Base-by-base conservation (phyloP, 306 rosid genomes). In the Vigna reflexopilosa region DNA sequence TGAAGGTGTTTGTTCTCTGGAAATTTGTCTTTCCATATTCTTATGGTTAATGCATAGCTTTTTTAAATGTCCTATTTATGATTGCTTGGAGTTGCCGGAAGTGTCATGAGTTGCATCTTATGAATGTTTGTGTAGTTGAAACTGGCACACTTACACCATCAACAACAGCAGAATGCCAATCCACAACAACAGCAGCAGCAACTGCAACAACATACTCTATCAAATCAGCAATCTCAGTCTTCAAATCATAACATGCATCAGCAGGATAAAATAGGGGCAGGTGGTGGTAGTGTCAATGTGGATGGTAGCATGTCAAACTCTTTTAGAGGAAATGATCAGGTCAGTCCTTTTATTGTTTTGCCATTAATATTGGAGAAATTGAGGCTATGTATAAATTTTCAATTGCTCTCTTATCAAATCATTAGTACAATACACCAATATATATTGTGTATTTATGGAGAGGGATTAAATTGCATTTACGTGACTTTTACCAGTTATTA, bases 311-410 rank as follows among this genome's bases (percentile, higher is more conserved):
- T 96, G 90, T 88, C 99, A 32, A 93, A 93, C 82, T 91, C 98
- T 36, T 91, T 93, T 62, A 90, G 99, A 72, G 98, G 98, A 83
- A 95, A 91, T 75, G 99, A 96, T 73, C 99, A 96, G 97, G 99
- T 96, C 84, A 66, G 91, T 82, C 82, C 72, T 85, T 80, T 72
- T 57, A 57, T 54, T 40, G 74, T 71, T 26, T 26, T 74, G 62
- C 47, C 4, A 6, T 45, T 45, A 3, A 40, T 61, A 45, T 55
- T 57, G 40, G 70, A 51, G 76, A 48, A 40, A 40, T 73, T 66
- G 48, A 40, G 11, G 56, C 57, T 20, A 32, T 80, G 42, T 62
- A 42, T 80, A 32, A 32, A 34, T 50, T 84, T 32, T 59, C 49
- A 1, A 63, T 65, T 77, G 38, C 49, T 48, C 45, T 24, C 50